Evolutionary conservation across 2,329 filamentous ascomycete genomes (phyloP).

Genomic region (Furcasterigmium sp.): DNA sequence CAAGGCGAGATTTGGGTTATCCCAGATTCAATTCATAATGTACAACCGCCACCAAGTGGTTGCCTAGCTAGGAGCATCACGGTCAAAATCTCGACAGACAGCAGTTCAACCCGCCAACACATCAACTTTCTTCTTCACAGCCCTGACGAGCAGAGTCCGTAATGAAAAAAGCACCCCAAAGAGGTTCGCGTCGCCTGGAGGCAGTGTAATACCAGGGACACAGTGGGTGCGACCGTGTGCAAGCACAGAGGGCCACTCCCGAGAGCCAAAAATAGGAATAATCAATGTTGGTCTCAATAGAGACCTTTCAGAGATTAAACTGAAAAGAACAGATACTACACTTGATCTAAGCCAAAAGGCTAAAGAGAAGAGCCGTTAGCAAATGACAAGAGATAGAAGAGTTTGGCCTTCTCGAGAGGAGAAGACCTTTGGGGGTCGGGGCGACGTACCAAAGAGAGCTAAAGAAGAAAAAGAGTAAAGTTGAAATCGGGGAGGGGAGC

Average conservation of each 20-base stretch:
- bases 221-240: constrained; percentile 60
- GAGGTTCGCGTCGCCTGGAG: constrained; percentile 62
- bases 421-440: not conserved
- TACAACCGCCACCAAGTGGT: too few relatives aligned
- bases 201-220: constrained; percentile 75
- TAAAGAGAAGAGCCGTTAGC: constrained; percentile 7
- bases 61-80: too few relatives aligned
- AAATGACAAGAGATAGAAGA: not conserved
- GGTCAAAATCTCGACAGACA: too few relatives aligned
- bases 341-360: constrained; percentile 78
- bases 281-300: constrained; percentile 70
- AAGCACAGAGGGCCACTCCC: constrained; percentile 63
- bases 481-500: not conserved
- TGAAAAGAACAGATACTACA: constrained; percentile 97
- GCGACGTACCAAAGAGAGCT: constrained; percentile 40
- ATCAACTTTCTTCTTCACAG: not conserved
- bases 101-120: too few relatives aligned
- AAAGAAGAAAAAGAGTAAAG: constrained; percentile 44
- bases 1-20: too few relatives aligned
- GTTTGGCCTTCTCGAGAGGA: too few relatives aligned
- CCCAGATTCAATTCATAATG: too few relatives aligned
- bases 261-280: constrained; percentile 71
- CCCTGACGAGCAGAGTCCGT: constrained; percentile 2
- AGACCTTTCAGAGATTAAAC: constrained; percentile 90
- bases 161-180: constrained; percentile 50